phyloP scores from a whole-genome alignment of 1,284 basidiomycete genomes.

The Cryptococcus sp. region DNA sequence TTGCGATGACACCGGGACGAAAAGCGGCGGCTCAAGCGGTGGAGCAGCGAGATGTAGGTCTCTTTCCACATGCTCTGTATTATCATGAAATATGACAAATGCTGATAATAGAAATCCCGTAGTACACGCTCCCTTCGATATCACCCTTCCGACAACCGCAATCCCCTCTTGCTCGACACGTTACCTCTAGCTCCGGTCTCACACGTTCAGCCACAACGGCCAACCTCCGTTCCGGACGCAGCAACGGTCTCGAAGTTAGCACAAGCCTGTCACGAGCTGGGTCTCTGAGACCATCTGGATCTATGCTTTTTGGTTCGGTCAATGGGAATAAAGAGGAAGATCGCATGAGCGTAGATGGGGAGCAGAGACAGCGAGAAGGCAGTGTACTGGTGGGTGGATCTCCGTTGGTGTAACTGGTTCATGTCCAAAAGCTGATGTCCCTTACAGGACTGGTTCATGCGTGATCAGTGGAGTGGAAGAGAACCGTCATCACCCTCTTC shows the following conservation, averaged over 20 bases:
- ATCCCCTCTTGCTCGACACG: constrained; percentile 20
- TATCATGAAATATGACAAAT: background rate
- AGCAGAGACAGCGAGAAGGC: constrained; percentile 23
- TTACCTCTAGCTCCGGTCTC: constrained; percentile 17
- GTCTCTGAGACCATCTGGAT: constrained; percentile 14
- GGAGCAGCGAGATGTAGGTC: constrained; percentile 22
- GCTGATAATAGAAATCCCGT: background rate
- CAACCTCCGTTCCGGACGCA: constrained; percentile 29
- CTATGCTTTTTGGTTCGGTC: constrained; percentile 19
- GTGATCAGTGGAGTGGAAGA: constrained; percentile 26
- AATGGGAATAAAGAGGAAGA: constrained; percentile 28
- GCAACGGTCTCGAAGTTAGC: constrained; percentile 32
- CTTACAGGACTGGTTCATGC: constrained; percentile 39
- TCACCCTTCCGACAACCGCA: constrained; percentile 37
- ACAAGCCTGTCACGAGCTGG: constrained; percentile 20
- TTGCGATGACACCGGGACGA: constrained; percentile 11
- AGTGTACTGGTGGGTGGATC: constrained; percentile 30
- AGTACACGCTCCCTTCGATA: constrained; percentile 27
- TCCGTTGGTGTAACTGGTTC: no score
- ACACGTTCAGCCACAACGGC: constrained; percentile 37
- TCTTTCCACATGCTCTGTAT: background rate
- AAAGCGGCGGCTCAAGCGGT: constrained; percentile 1
- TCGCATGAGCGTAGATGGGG: constrained; percentile 33
- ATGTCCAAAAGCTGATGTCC: background rate
- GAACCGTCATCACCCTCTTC: constrained; percentile 29